A percentile compares a stretch with the other conserved stretches of the same genome.
Evolutionary conservation across 2,329 filamentous ascomycete genomes (phyloP).

Genomic region (Aspergillus sojae): DNA sequence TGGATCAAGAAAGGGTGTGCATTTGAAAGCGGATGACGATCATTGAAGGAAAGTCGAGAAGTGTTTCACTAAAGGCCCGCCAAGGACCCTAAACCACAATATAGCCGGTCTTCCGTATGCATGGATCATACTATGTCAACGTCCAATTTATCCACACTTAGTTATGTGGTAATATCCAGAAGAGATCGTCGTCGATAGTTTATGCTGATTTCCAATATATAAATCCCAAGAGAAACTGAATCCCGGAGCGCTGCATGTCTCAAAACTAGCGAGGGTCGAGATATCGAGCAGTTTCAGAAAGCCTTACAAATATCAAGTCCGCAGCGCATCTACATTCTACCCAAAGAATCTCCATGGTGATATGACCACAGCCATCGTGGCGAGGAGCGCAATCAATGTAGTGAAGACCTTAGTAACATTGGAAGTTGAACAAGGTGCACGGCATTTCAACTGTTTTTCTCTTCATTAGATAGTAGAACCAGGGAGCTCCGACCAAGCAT

Average conservation of each 20-base stretch:
- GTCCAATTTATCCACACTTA: background rate
- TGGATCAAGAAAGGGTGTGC: background rate
- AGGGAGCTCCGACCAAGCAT: slow-evolving; percentile 35
- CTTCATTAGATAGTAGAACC: slow-evolving; percentile 37
- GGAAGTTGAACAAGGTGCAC: slow-evolving; percentile 19
- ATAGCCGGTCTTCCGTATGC: slow-evolving; percentile 12
- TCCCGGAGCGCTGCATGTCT: background rate
- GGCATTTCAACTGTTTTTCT: slow-evolving; percentile 43
- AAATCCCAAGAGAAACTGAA: background rate
- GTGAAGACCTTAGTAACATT: background rate
- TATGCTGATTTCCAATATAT: background rate
- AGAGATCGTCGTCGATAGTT: background rate
- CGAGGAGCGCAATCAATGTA: slow-evolving; percentile 4
- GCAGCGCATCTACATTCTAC: background rate
- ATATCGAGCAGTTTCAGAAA: background rate
- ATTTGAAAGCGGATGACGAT: background rate
- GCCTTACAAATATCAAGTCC: background rate
- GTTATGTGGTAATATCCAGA: background rate
- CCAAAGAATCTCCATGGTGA: background rate
- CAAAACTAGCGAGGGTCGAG: background rate
- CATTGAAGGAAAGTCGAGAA: slow-evolving; percentile 6
- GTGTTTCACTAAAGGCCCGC: slow-evolving; percentile 16
- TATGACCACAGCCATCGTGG: background rate
- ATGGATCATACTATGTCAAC: slow-evolving; percentile 3
- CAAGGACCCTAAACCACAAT: slow-evolving; percentile 11